Conservation (phyloP, 2,329 filamentous ascomycete genomes). For the Alternaria gansuensis region DNA sequence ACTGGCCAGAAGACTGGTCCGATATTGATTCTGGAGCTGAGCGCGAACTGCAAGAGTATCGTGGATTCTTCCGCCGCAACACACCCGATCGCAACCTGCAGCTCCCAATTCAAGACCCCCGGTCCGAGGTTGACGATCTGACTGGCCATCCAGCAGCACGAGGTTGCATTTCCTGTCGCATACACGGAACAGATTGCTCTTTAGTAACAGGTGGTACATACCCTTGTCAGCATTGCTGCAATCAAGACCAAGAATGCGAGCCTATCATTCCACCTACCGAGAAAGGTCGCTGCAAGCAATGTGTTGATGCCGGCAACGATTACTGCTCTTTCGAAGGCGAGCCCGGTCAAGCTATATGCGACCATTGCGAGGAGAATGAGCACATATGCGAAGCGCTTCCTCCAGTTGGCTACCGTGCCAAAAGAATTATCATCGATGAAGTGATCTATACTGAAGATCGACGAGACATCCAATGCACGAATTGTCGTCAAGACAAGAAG, state of each 20-base stretch:
- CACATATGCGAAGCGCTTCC: slow-evolving; percentile 28
- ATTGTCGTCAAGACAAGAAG: slow-evolving; percentile 41
- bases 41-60: slow-evolving; percentile 18
- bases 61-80: slow-evolving; percentile 20
- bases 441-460: slow-evolving; percentile 32
- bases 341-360: slow-evolving; percentile 29
- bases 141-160: slow-evolving; percentile 47
- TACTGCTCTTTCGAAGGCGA: slow-evolving; percentile 37
- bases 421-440: slow-evolving; percentile 33
- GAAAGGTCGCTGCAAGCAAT: slow-evolving; percentile 49
- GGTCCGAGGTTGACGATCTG: slow-evolving; percentile 35
- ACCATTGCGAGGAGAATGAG: slow-evolving; percentile 29
- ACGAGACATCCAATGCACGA: slow-evolving; percentile 35
- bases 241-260: slow-evolving; percentile 42
- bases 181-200: slow-evolving; percentile 31
- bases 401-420: slow-evolving; percentile 28
- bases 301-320: slow-evolving; percentile 22
- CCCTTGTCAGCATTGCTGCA: slow-evolving; percentile 33
- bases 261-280: slow-evolving; percentile 41
- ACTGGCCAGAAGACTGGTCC: slow-evolving; percentile 42
- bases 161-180: slow-evolving; percentile 49
- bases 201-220: slow-evolving; percentile 44
- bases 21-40: slow-evolving; percentile 32
- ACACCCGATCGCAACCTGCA: slow-evolving; percentile 26
- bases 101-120: slow-evolving; percentile 36